phyloP scores from a whole-genome alignment of 805 yeast species.

The Wickerhamomyces subpelliculosus region DNA sequence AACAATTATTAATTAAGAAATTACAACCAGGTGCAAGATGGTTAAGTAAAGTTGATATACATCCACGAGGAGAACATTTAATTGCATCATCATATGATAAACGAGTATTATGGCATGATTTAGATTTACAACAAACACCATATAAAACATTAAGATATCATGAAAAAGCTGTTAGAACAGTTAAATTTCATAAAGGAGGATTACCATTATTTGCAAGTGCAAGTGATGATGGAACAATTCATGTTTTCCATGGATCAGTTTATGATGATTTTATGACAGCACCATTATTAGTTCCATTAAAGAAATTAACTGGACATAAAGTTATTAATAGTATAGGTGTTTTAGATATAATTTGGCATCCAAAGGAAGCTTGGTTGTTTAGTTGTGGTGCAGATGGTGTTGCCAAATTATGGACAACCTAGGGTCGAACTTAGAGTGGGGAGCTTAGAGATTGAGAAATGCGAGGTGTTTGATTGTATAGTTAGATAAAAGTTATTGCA shows the following conservation, averaged over 20 bases:
- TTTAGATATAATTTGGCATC: slow-evolving; percentile 88
- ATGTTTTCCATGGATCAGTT: slow-evolving; percentile 94
- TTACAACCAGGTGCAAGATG: slow-evolving; percentile 93
- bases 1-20: slow-evolving; percentile 77
- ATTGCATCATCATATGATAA: slow-evolving; percentile 91
- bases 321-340: slow-evolving; percentile 79
- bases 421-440: slow-evolving; percentile 4
- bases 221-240: slow-evolving; percentile 88
- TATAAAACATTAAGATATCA: slow-evolving; percentile 95
- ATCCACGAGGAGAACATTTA: slow-evolving; percentile 93
- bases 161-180: slow-evolving; percentile 86
- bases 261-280: slow-evolving; percentile 94
- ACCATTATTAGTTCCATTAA: slow-evolving; percentile 92
- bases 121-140: slow-evolving; percentile 83
- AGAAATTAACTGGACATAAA: slow-evolving; percentile 88
- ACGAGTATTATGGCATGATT: slow-evolving; percentile 95
- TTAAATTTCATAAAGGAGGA: slow-evolving; percentile 75
- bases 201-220: slow-evolving; percentile 92
- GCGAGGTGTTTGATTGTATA: no score
- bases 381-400: slow-evolving; percentile 96
- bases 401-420: slow-evolving; percentile 95
- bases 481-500: no score
- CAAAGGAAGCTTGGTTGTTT: slow-evolving; percentile 96
- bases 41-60: slow-evolving; percentile 87
- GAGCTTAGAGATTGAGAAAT: background rate